Conservation (phyloP, 768 basidiomycete genomes). For the Auriscalpium microsporum region DNA sequence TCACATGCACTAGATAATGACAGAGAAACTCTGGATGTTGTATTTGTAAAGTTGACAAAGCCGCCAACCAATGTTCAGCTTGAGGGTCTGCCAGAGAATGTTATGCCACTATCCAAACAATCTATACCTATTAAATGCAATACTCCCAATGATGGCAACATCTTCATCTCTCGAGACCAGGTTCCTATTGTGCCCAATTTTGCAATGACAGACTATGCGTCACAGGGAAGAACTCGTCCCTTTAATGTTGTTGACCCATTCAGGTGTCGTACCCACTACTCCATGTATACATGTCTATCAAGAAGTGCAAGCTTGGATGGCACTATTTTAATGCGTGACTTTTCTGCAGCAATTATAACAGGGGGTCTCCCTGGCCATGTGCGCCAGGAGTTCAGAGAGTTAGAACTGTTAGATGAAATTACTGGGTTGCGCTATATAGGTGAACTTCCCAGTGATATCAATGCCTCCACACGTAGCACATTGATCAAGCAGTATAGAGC, state of each 20-base stretch:
- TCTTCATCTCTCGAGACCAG: conserved; percentile 8
- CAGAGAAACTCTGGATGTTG: background rate
- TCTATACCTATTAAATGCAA: background rate
- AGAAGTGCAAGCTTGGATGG: conserved; percentile 9
- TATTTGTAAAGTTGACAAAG: conserved; percentile 12
- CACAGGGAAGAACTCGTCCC: conserved; percentile 17
- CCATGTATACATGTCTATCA: conserved; percentile 18
- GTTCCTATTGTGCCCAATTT: conserved; percentile 16
- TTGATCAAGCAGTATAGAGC: background rate
- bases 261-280: conserved; percentile 9
- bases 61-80: conserved; percentile 4
- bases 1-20: background rate
- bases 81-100: conserved; percentile 12
- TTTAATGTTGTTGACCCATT: conserved; percentile 12
- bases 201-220: conserved; percentile 18
- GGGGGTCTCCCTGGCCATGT: conserved; percentile 9
- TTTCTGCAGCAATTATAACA: conserved; percentile 2
- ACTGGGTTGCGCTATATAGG: background rate
- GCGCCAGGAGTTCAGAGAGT: conserved; percentile 14
- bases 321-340: conserved; percentile 12
- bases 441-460: background rate
- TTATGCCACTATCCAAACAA: conserved; percentile 10
- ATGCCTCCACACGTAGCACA: background rate
- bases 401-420: conserved; percentile 10
- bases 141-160: conserved; percentile 1